These are phyloP conservation scores for Bacterosira constricta DNA, from an alignment of 108 stramenopile genomes.

Conservation along the genomic window DNA sequence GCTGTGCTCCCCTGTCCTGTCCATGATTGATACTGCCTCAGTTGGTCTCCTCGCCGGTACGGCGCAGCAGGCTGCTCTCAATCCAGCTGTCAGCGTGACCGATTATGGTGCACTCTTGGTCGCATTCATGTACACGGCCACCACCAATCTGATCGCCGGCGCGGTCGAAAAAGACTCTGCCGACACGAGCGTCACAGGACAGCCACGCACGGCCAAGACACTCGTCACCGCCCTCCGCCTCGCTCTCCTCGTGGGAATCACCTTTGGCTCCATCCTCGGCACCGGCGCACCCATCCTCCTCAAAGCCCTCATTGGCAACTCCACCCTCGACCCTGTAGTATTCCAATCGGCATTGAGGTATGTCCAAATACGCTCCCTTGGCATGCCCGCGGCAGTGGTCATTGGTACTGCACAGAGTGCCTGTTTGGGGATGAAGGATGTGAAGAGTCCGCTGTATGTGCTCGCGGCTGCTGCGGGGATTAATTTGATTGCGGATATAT, in stretches of 20 bases:
- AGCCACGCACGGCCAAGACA: slow-evolving; percentile 51
- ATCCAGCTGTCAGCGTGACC: slow-evolving; percentile 62
- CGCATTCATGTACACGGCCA: slow-evolving; percentile 83
- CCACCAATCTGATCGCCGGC: slow-evolving; percentile 77
- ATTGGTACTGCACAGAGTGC: slow-evolving; percentile 79
- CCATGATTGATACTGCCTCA: slow-evolving; percentile 79
- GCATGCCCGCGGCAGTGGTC: slow-evolving; percentile 80
- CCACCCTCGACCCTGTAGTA: slow-evolving; percentile 62
- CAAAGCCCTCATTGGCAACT: slow-evolving; percentile 70
- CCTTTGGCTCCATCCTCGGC: slow-evolving; percentile 59
- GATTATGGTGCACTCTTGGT: slow-evolving; percentile 3
- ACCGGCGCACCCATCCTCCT: slow-evolving; percentile 48
- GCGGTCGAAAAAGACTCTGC: slow-evolving; percentile 60
- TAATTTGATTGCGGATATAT: slow-evolving; percentile 73
- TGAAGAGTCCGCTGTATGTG: slow-evolving; percentile 71
- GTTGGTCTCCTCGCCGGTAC: slow-evolving; percentile 80
- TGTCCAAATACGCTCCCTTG: slow-evolving; percentile 80
- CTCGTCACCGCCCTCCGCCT: slow-evolving; percentile 70
- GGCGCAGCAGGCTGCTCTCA: slow-evolving; percentile 82
- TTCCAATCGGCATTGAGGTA: slow-evolving; percentile 74
- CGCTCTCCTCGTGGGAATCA: slow-evolving; percentile 62
- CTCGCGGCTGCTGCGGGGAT: slow-evolving; percentile 75
- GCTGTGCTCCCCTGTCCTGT: slow-evolving; percentile 74
- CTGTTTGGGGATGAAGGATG: slow-evolving; percentile 67
- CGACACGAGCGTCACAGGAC: slow-evolving; percentile 4